Conservation (phyloP, 129 eudicot species). For the Arctium lappa region DNA sequence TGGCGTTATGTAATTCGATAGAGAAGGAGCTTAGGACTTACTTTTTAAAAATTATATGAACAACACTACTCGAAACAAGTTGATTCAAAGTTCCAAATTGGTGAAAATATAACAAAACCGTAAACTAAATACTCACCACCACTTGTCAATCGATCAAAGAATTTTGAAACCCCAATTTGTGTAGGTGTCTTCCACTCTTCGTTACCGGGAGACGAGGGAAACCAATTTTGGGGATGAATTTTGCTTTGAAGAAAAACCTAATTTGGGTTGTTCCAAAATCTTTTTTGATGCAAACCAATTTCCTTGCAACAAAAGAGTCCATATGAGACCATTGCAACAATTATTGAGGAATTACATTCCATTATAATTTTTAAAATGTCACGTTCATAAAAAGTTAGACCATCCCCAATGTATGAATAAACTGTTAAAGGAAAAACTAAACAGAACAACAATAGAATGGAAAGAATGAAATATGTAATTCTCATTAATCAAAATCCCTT, state of each 20-base stretch:
- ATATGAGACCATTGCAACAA: not conserved
- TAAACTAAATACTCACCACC: not conserved
- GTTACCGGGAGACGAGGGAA: not conserved
- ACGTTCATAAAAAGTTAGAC: too few species aligned
- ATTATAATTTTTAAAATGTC: too few species aligned
- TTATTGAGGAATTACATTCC: too few species aligned
- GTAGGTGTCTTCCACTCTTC: not conserved
- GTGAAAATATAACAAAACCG: not conserved
- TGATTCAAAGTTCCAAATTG: not conserved
- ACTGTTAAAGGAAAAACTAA: too few species aligned
- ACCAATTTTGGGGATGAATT: not conserved
- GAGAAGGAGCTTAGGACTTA: too few species aligned
- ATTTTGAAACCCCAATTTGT: not conserved
- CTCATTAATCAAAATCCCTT: too few species aligned
- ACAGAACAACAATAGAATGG: too few species aligned
- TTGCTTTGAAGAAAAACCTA: not conserved
- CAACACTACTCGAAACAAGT: not conserved
- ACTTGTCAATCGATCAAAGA: not conserved
- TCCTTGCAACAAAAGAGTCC: not conserved
- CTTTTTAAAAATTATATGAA: not conserved
- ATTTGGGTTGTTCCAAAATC: not conserved
- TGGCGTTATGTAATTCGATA: too few species aligned
- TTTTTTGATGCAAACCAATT: not conserved
- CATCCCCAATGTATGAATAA: too few species aligned
- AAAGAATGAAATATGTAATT: too few species aligned